Evolutionary conservation across 164 flowering plant species (phyloP).

Genomic region (Aristolochia fimbriata): DNA sequence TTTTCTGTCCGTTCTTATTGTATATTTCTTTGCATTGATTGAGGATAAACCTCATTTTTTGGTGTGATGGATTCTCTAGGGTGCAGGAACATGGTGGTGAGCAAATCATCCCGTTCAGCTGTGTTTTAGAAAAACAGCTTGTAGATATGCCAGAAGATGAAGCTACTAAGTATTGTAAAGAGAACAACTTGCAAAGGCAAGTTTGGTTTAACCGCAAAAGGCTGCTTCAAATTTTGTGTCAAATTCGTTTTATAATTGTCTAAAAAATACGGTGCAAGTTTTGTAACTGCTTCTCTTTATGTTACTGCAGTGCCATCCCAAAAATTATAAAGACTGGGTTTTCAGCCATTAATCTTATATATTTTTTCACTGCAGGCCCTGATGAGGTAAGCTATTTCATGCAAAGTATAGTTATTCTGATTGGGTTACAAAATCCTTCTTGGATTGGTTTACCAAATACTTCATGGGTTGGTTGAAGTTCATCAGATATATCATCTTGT

Average conservation of each 20-base stretch:
- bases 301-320: constrained; percentile 68
- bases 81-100: constrained; percentile 98
- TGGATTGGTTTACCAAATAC: too few species aligned
- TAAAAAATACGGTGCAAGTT: too few species aligned
- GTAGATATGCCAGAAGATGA: constrained; percentile 82
- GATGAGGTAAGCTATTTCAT: constrained; percentile 65
- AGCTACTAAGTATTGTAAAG: constrained; percentile 90
- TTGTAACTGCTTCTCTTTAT: constrained; percentile 1
- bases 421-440: too few species aligned
- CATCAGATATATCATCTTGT: too few species aligned
- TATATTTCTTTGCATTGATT: neutral
- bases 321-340: constrained; percentile 99
- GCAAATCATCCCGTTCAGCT: constrained; percentile 83
- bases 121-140: constrained; percentile 73
- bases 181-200: constrained; percentile 87
- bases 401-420: neutral
- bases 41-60: neutral
- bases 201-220: constrained; percentile 9
- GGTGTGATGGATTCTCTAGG: constrained; percentile 29
- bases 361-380: constrained; percentile 98
- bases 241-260: too few species aligned
- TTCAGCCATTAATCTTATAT: constrained; percentile 94
- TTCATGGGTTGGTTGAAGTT: too few species aligned
- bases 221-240: too few species aligned
- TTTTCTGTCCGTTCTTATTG: neutral